Evolutionary conservation across 495 filamentous ascomycete genomes (phyloP), one percentile per base, ranked within the genome.

Genomic region (Tuber aestivum): DNA sequence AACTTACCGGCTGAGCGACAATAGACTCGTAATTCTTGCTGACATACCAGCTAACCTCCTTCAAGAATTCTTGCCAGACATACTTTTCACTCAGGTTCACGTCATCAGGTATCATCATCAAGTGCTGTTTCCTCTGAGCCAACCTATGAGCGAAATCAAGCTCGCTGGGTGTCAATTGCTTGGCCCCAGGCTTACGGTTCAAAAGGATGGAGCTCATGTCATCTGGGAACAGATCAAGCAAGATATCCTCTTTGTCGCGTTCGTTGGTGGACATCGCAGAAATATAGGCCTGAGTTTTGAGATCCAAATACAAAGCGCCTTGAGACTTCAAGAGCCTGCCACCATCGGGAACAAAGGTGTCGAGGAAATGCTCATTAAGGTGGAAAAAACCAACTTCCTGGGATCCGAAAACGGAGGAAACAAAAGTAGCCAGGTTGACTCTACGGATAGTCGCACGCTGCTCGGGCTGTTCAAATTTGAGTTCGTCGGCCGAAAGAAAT

Each of bases 251-350:
- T 70, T 88, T 89, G 3, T 89, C 86, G 32, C 87, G 88, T 56
- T 92, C 88, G 32, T 88, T 87, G 72, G 88, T 90, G 27, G 85
- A 81, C 80, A 93, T 87, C 3, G 92, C 89, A 3, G 91, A 90
- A 72, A 97, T 91, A 77, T 94, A 92, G 16, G 91, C 89, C 76
- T 96, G 93, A 1, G 94, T 97, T 83, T 97, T 97, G 27, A 97
- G 86, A 74, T 93, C 91, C 27, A 97, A 85, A 77, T 92, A 92
- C 40, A 97, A 78, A 40, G 91, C 88, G 20, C 90, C 91, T 76
- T 91, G 89, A 70, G 89, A 90, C 72, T 92, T 92, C 27, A 93
- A 85, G 45, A 97, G 82, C 8, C 89, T 87, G n/a, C 88, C 88
- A 23, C 91, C 90, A 74, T 93, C 90, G 0, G 92, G 90, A 5